phyloP scores from a whole-genome alignment of 108 stramenopile genomes.

The Phaeodactylum tricornutum region DNA sequence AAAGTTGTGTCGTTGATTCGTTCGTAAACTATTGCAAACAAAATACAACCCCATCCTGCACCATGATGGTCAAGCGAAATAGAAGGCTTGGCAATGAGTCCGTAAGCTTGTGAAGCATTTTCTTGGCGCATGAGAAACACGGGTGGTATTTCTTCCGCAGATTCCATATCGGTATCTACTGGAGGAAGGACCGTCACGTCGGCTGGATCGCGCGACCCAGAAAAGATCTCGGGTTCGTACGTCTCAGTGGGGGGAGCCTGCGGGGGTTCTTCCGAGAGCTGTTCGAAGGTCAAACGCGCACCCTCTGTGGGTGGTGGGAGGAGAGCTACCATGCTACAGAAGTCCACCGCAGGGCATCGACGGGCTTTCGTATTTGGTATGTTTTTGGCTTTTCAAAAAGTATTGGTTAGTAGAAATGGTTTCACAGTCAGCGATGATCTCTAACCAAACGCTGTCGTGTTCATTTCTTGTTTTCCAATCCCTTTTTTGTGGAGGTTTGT shows the following conservation, averaged over 20 bases:
- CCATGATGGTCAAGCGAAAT: slow-evolving; percentile 17
- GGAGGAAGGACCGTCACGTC: not conserved
- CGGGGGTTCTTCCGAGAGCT: not conserved
- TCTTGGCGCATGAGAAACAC: slow-evolving; percentile 7
- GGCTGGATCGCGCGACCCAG: not conserved
- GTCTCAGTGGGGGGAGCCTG: not conserved
- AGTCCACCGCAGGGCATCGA: too few species aligned
- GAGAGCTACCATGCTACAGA: too few species aligned
- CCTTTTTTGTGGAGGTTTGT: too few species aligned
- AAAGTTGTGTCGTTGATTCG: slow-evolving; percentile 6
- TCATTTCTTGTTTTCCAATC: too few species aligned
- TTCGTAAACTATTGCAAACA: slow-evolving; percentile 23
- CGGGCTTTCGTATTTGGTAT: too few species aligned
- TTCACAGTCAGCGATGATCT: too few species aligned
- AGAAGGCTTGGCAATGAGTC: slow-evolving; percentile 7
- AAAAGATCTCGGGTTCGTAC: not conserved
- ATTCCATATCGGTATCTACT: not conserved
- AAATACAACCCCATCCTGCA: slow-evolving; percentile 32
- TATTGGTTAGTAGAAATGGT: too few species aligned
- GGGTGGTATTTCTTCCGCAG: not conserved
- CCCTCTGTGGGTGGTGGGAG: slow-evolving; percentile 1
- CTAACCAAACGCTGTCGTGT: too few species aligned
- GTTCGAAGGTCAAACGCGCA: slow-evolving; percentile 5
- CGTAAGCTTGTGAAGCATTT: slow-evolving; percentile 19
- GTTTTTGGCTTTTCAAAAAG: too few species aligned